A percentile compares a stretch with the other conserved stretches of the same genome.
phyloP scores from a whole-genome alignment of 805 yeast species.

The Starmerella scarabaei region DNA sequence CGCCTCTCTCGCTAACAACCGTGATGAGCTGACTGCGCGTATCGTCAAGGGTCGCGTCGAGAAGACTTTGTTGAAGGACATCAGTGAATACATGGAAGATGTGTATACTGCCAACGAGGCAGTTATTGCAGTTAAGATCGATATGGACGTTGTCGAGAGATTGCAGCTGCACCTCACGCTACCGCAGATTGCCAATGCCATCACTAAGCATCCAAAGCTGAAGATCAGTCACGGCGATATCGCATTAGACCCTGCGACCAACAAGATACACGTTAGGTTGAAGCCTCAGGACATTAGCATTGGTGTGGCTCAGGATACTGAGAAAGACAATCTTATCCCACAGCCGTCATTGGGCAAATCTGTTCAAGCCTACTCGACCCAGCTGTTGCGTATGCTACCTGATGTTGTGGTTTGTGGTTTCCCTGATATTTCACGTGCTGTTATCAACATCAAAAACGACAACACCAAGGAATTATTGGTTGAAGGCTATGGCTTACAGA shows the following conservation, averaged over 20 bases:
- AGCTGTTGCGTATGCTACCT: slow-evolving; percentile 71
- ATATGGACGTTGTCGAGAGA: slow-evolving; percentile 69
- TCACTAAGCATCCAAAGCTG: slow-evolving; percentile 73
- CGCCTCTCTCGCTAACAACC: slow-evolving; percentile 81
- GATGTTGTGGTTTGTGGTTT: slow-evolving; percentile 85
- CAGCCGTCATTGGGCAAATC: no score
- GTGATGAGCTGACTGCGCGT: slow-evolving; percentile 95
- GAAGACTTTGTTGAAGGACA: slow-evolving; percentile 75
- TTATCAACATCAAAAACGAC: slow-evolving; percentile 78
- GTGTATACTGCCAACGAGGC: slow-evolving; percentile 74
- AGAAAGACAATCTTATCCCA: no score
- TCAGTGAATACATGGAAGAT: slow-evolving; percentile 83
- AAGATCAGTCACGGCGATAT: slow-evolving; percentile 68
- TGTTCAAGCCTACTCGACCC: slow-evolving; percentile 22
- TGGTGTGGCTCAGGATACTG: not conserved
- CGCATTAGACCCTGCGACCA: slow-evolving; percentile 48
- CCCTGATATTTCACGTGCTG: slow-evolving; percentile 86
- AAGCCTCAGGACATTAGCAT: slow-evolving; percentile 2
- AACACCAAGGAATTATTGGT: slow-evolving; percentile 78
- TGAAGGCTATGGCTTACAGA: slow-evolving; percentile 93
- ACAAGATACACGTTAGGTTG: slow-evolving; percentile 31
- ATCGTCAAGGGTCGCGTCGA: slow-evolving; percentile 96
- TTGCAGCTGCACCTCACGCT: slow-evolving; percentile 79
- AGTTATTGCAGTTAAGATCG: slow-evolving; percentile 67
- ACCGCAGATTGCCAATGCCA: slow-evolving; percentile 75